Evolutionary conservation across 1,284 basidiomycete genomes (phyloP), one percentile per base, ranked within the genome.

Genomic region (Heliocybe sulcata): DNA sequence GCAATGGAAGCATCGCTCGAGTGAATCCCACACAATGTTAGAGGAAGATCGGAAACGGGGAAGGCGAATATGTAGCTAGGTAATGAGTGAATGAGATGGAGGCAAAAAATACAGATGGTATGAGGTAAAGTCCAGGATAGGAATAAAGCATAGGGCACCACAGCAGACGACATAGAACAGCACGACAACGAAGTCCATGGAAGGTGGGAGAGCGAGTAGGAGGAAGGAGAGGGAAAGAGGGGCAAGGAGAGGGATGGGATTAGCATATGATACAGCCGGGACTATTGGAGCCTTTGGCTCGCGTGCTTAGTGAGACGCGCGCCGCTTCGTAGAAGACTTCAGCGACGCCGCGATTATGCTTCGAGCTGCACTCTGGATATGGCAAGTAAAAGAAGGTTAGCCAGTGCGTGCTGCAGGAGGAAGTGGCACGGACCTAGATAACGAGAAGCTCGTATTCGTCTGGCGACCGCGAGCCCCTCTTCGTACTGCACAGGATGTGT

Each of bases 241-340:
- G n/a, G n/a, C n/a, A n/a, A n/a, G n/a, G n/a, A n/a, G n/a, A n/a
- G n/a, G n/a, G n/a, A 49, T 25, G 22, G 27, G 27, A 49, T 49
- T 22, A 49, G 4, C 10, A 49, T 26, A 52, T 52, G 6, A 52
- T 65, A 64, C 82, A 85, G 51, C 73, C 65, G 38, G 67, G 69
- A 54, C 75, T 76, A 6, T 78, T 77, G 22, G 82, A 71, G 4
- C 87, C 85, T 66, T 85, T 90, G 10, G 87, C 71, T 53, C 83
- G 77, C 23, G 88, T 87, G 54, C 80, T 82, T 49, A 95, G 70
- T 8, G 92, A 89, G 3, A 94, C 90, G 3, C 90, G 80, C 0
- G 92, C 92, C 1, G 91, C 89, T 67, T 95, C 93, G 60, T 90
- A 81, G 65, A 98, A 94, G 3, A 94, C 93, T 67, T 98, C 94